Base-by-base conservation (phyloP, 2,329 filamentous ascomycete species). In the Colletotrichum cordylinicola region DNA sequence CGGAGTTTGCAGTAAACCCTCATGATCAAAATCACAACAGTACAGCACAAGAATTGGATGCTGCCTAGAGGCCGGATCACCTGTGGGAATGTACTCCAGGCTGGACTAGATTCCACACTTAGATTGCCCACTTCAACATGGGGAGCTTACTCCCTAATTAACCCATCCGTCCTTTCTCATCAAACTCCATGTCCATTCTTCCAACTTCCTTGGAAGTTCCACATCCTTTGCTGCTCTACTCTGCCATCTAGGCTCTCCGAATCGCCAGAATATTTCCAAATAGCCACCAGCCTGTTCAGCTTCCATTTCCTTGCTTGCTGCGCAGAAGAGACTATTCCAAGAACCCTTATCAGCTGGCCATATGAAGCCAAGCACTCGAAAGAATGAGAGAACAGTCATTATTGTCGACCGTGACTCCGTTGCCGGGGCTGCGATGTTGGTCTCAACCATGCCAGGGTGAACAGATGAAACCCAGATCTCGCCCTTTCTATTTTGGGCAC, bases 251-350 rank as follows among this genome's bases (percentile, higher is more conserved):
- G 81, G 80, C 80, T 84, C 82, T 24, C 76, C 81, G 73, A 81
- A 80, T 56, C 82, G 77, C 61, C 69, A 18, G 72, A 77, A 79
- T 65, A 83, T 81, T 29, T 84, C 81, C 7, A 82, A 76, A 80
- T 85, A 85, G 24, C 27, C 67, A 12, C 84, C 84, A 73, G 83
- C 83, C 80, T 85, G 80, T 78, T 83, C 83, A n/a, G 78, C 74
- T 80, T 77, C 83, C 83, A 85, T 85, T 61, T 84, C 79, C 61
- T 1, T 77, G 78, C 84, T 83, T 67, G 84, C 84, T 13, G 72
- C 83, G 77, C 82, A 83, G 77, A 83, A 86, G 75, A 86, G 48
- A 72, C 81, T 84, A 12, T 78, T 84, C 78, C 79, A 84, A n/a
- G 83, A 80, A 52, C 83, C 83, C 77, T 81, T 82, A 55, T 85